phyloP scores from a whole-genome alignment of 2,329 filamentous ascomycete genomes.

The Scleromitrula shiraiana region DNA sequence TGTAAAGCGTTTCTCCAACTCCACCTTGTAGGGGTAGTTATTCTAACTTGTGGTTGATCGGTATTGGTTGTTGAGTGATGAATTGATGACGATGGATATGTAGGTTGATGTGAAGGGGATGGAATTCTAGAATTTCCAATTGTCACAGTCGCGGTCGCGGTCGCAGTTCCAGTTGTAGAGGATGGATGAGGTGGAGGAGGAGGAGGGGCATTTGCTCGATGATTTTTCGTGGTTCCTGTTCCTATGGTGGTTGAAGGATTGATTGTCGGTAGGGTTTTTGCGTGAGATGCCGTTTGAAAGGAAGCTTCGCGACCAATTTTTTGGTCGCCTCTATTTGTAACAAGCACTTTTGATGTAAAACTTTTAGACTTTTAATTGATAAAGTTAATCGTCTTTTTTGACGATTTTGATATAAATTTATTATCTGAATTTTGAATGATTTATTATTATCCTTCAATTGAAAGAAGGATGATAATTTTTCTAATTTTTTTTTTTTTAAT shows the following conservation, averaged over 20 bases:
- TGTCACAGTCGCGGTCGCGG: conserved; percentile 13
- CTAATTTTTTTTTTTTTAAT: no score
- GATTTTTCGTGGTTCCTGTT: background rate
- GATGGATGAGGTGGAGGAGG: no score
- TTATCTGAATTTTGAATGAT: background rate
- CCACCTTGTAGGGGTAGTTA: conserved; percentile 40
- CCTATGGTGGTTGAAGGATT: conserved; percentile 18
- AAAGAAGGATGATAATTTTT: no score
- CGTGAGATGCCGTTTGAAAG: conserved; percentile 27
- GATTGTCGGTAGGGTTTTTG: conserved; percentile 16
- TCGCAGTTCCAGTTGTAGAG: no score
- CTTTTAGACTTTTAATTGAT: background rate
- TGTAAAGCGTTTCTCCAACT: conserved; percentile 28
- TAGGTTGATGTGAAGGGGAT: conserved; percentile 26
- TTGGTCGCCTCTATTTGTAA: conserved; percentile 3
- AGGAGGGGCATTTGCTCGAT: conserved; percentile 11
- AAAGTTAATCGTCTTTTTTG: background rate
- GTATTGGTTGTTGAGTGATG: conserved; percentile 12
- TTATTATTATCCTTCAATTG: background rate
- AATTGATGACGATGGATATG: conserved; percentile 20
- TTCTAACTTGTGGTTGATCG: conserved; percentile 20
- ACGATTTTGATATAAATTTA: background rate
- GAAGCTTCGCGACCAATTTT: conserved; percentile 16
- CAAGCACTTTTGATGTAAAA: background rate
- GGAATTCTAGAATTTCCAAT: conserved; percentile 23